Evolutionary conservation across 2,329 filamentous ascomycete genomes (phyloP).

Genomic region (Karstenula rhodostoma): DNA sequence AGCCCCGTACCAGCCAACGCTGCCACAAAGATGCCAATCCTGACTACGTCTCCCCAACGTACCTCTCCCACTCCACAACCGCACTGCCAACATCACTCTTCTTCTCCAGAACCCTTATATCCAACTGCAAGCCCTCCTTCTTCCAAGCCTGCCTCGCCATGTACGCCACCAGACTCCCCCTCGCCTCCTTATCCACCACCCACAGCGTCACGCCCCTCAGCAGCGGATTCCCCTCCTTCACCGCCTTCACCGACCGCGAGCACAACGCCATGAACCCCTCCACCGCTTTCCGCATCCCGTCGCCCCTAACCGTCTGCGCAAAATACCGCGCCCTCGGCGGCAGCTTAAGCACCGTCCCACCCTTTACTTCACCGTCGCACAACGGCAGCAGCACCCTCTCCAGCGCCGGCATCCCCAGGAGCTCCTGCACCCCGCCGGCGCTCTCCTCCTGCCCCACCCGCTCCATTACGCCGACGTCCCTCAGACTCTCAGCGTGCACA

Average conservation of each 20-base stretch:
- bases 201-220: not conserved
- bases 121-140: not conserved
- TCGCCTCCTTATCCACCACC: not conserved
- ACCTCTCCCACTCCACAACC: not conserved
- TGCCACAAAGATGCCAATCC: too few relatives aligned
- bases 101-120: not conserved
- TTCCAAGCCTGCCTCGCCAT: not conserved
- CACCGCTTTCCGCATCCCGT: not conserved
- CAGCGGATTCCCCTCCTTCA: not conserved
- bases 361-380: not conserved
- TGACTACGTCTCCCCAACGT: too few relatives aligned
- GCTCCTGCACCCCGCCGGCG: not conserved
- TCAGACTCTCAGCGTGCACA: not conserved
- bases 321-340: not conserved
- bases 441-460: not conserved
- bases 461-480: not conserved
- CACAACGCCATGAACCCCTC: not conserved
- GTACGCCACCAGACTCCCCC: not conserved
- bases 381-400: not conserved
- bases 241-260: not conserved
- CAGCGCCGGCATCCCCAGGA: not conserved
- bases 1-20: too few relatives aligned
- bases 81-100: not conserved
- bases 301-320: not conserved
- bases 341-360: not conserved